phyloP scores from a whole-genome alignment of 257 asterid species.

The Scutellaria minor region DNA sequence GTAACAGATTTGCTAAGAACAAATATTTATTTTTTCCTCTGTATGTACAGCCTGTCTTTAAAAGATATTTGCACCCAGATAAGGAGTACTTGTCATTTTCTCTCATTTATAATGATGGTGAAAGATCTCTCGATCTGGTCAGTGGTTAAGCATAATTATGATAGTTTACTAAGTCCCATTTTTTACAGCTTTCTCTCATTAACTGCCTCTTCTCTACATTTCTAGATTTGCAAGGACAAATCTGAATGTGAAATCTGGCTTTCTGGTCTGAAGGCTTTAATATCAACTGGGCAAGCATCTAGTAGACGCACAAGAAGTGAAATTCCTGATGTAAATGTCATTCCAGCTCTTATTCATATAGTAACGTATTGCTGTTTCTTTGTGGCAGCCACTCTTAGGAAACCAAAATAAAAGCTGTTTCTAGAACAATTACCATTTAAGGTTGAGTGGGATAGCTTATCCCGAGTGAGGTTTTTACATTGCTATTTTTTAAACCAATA shows the following conservation, averaged over 20 bases:
- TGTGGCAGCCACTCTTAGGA: slow-evolving; percentile 10
- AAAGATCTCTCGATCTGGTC: slow-evolving; percentile 93
- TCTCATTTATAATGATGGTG: slow-evolving; percentile 78
- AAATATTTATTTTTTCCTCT: slow-evolving; percentile 10
- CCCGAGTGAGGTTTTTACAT: background rate
- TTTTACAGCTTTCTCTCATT: slow-evolving; percentile 10
- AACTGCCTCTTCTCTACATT: slow-evolving; percentile 32
- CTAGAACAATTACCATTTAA: background rate
- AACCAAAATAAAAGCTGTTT: slow-evolving; percentile 10
- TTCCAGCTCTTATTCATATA: slow-evolving; percentile 22
- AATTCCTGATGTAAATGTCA: slow-evolving; percentile 60
- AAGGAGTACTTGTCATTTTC: slow-evolving; percentile 92
- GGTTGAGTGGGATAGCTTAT: background rate
- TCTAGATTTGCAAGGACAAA: slow-evolving; percentile 86
- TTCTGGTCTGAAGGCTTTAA: slow-evolving; percentile 75
- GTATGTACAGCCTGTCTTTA: slow-evolving; percentile 78
- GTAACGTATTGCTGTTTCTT: background rate
- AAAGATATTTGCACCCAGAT: slow-evolving; percentile 85
- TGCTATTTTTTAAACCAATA: background rate
- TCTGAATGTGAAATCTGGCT: slow-evolving; percentile 88
- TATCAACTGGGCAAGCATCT: slow-evolving; percentile 57
- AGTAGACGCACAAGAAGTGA: slow-evolving; percentile 69
- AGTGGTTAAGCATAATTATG: slow-evolving; percentile 37
- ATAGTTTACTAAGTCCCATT: slow-evolving; percentile 5
- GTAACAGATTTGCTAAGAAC: slow-evolving; percentile 27